Conservation (phyloP, 1,284 basidiomycete species). For the Puccinia coronata region DNA sequence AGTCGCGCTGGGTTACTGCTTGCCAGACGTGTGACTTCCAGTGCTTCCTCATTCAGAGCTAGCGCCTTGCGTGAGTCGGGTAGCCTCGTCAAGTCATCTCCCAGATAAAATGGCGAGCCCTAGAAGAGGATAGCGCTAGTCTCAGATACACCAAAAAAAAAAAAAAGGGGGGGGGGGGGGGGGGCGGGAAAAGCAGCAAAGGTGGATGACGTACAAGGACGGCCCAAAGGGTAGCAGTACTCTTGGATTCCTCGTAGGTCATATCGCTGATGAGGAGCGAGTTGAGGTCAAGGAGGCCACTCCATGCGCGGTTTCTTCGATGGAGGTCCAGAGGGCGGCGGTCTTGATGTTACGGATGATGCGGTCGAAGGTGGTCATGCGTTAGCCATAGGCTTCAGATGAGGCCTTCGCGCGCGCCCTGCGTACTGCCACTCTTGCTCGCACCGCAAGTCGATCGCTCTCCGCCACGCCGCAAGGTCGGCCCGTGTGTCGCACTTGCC, state of each 20-base stretch:
- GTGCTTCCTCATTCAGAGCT: constrained; percentile 33
- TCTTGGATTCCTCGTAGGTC: constrained; percentile 39
- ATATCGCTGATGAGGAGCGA: constrained; percentile 34
- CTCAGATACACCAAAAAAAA: too few relatives aligned
- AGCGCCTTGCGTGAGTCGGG: constrained; percentile 25
- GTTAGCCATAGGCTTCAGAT: constrained; percentile 31
- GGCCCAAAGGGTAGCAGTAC: constrained; percentile 42
- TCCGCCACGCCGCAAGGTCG: constrained; percentile 36
- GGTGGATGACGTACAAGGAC: constrained; percentile 35
- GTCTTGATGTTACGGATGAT: constrained; percentile 41
- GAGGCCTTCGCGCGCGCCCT: constrained; percentile 12
- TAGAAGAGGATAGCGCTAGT: too few relatives aligned
- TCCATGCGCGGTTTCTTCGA: constrained; percentile 35
- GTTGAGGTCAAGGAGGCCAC: constrained; percentile 42
- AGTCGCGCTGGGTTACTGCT: constrained; percentile 22
- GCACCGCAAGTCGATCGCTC: constrained; percentile 31
- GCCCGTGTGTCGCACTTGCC: constrained; percentile 34
- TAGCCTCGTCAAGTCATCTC: constrained; percentile 34
- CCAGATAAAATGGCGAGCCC: constrained; percentile 48
- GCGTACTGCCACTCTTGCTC: constrained; percentile 36
- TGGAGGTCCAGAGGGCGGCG: constrained; percentile 40
- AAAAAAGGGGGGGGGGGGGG: too few relatives aligned
- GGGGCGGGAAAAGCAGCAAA: too few relatives aligned
- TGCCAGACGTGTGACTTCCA: constrained; percentile 16
- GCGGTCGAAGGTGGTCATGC: constrained; percentile 48